Evolutionary conservation across 2,329 filamentous ascomycete genomes (phyloP), one percentile per base, ranked within the genome.

Genomic region (Sodiomyces alkalinus): DNA sequence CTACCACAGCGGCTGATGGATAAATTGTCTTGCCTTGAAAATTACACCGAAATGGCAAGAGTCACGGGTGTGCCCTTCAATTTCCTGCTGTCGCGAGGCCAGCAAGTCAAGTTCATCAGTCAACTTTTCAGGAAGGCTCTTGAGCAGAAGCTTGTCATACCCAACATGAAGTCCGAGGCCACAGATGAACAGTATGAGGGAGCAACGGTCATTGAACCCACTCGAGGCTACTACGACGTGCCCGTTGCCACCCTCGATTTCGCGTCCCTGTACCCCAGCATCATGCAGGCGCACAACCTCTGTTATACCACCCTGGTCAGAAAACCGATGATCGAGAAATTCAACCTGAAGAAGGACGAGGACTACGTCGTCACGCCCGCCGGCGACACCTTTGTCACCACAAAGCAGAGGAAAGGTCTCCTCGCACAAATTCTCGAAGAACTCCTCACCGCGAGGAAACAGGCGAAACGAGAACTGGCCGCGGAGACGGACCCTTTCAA

Each of bases 21-120:
- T 48, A 98, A 98, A 52, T 64, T 98, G 16, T 96, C 92, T 47
- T 96, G 90, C 54, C 63, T 98, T n/a, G 80, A 93, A 55, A 98
- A 98, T 50, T 96, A 96, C 46, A 96, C 90, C 0, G 90, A 98
- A 56, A 98, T 98, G 90, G 87, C 90, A 33, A 90, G 90, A 71
- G 90, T 98, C 55, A 98, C 92, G 16, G 90, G 90, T 42, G 87
- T 98, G 4, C 90, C 90, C 0, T 98, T 98, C 62, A 96, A 93
- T 48, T 92, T 79, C 46, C 66, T 98, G 24, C 67, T 98, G 2
- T 74, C 90, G 15, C 75, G 86, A 46, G 90, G 90, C 24, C 90
- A 98, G 51, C 92, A 98, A 53, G 76, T 98, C 49, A 93, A 93
- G 46, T 98, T 98, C 56, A 72, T 98, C 56, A 96, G 86, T 49